Percentiles rank a stretch among this genome's conserved stretches.
Evolutionary conservation across 1,284 basidiomycete genomes (phyloP).

Genomic region (Volvariella volvacea): DNA sequence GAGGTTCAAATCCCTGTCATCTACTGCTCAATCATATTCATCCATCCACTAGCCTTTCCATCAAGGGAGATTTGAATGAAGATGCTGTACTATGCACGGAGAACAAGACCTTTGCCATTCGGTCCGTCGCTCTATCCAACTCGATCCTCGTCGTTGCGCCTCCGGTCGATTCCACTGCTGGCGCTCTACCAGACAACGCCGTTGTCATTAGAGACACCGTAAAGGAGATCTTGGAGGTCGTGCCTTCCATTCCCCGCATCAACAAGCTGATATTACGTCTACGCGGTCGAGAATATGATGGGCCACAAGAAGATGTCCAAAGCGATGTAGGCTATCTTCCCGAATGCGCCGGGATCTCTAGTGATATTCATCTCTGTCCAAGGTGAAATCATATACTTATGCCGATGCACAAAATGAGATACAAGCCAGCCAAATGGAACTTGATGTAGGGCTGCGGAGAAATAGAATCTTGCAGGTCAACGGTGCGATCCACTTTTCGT

Average conservation of each 20-base stretch:
- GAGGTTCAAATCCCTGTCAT: conserved; percentile 32
- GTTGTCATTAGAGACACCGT: conserved; percentile 66
- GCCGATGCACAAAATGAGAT: conserved; percentile 56
- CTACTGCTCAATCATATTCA: no score
- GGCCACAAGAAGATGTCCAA: conserved; percentile 47
- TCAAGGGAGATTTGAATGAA: conserved; percentile 77
- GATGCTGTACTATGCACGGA: conserved; percentile 85
- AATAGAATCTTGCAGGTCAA: conserved; percentile 67
- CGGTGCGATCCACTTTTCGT: conserved; percentile 34
- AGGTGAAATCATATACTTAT: conserved; percentile 31
- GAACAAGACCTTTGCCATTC: conserved; percentile 72
- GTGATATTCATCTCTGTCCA: no score
- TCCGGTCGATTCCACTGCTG: conserved; percentile 26
- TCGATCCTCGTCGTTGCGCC: conserved; percentile 70
- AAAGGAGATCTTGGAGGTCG: conserved; percentile 73
- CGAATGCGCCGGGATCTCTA: no score
- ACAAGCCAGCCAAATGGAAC: conserved; percentile 75
- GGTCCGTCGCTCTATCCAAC: conserved; percentile 83
- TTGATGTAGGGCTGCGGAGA: conserved; percentile 57
- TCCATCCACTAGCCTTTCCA: conserved; percentile 65
- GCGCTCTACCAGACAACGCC: conserved; percentile 24
- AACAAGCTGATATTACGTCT: conserved; percentile 62
- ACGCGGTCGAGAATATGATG: conserved; percentile 62
- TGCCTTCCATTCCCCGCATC: conserved; percentile 65
- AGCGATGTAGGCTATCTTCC: conserved; percentile 17